phyloP scores from a whole-genome alignment of 805 yeast genomes.

The Candida ponderosae region DNA sequence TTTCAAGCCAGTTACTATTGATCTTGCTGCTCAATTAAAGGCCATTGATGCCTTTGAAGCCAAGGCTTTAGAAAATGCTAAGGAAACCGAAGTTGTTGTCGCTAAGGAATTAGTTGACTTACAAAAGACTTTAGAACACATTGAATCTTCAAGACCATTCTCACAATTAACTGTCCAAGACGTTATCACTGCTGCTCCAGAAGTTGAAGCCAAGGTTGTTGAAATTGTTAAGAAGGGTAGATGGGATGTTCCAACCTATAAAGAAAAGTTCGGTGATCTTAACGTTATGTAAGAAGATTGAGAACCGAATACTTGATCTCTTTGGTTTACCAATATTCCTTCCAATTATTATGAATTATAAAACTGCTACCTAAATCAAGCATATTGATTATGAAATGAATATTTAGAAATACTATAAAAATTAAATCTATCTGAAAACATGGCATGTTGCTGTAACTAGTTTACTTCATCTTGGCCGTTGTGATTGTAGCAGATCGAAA shows the following conservation, averaged over 20 bases:
- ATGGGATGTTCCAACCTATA: constrained; percentile 98
- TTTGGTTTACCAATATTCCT: too few relatives aligned
- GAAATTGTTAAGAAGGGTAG: constrained; percentile 95
- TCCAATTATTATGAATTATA: not conserved
- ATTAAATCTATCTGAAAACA: too few relatives aligned
- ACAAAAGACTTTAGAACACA: constrained; percentile 83
- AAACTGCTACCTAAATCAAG: not conserved
- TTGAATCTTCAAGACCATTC: constrained; percentile 95
- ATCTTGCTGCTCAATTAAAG: constrained; percentile 82
- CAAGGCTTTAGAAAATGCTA: constrained; percentile 93
- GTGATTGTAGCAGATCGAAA: too few relatives aligned
- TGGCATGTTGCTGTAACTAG: too few relatives aligned
- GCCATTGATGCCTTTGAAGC: constrained; percentile 90
- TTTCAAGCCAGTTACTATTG: constrained; percentile 81
- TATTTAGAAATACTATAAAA: not conserved
- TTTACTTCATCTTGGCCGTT: too few relatives aligned
- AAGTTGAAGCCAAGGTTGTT: constrained; percentile 89
- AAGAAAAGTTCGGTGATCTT: constrained; percentile 96
- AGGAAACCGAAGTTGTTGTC: constrained; percentile 85
- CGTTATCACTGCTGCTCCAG: constrained; percentile 92
- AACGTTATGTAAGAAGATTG: constrained; percentile 65
- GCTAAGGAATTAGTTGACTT: constrained; percentile 78
- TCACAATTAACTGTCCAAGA: constrained; percentile 96
- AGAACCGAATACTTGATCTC: too few relatives aligned
- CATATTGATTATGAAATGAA: constrained; percentile 12